These are phyloP conservation scores for Euptelea pleiosperma DNA, from an alignment of 164 flowering plant species.

Conservation along the genomic window DNA sequence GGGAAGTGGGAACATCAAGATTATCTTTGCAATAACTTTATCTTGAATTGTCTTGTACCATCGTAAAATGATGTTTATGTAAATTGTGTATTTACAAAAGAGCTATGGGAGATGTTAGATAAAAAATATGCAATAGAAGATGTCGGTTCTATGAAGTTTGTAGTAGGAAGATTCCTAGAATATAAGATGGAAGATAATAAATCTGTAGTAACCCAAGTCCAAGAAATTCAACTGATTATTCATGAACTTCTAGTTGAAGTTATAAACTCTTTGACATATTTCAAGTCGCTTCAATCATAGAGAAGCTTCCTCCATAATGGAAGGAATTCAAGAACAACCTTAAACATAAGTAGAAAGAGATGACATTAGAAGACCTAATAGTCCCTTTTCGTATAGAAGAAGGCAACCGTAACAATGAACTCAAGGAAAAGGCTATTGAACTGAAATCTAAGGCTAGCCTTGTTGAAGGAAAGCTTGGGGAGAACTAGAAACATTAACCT, in stretches of 20 bases:
- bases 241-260: background rate
- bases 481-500: too few species aligned
- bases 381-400: too few species aligned
- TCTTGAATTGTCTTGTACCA: too few species aligned
- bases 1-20: too few species aligned
- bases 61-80: too few species aligned
- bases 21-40: too few species aligned
- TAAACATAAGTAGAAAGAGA: background rate
- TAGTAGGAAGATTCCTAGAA: background rate
- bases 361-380: background rate
- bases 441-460: too few species aligned
- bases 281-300: background rate
- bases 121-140: background rate
- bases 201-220: background rate
- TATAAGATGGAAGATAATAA: slow-evolving; percentile 2
- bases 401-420: too few species aligned
- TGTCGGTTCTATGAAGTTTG: background rate
- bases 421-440: too few species aligned
- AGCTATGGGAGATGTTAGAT: too few species aligned
- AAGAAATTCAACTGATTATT: background rate
- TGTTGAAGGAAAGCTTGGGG: too few species aligned
- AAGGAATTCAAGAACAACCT: background rate
- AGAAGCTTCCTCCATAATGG: background rate
- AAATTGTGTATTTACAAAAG: too few species aligned
- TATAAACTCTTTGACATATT: background rate